A percentile compares a stretch with the other conserved stretches of the same genome.
Evolutionary conservation across 495 filamentous ascomycete genomes (phyloP).

Genomic region (Collariella sp.): DNA sequence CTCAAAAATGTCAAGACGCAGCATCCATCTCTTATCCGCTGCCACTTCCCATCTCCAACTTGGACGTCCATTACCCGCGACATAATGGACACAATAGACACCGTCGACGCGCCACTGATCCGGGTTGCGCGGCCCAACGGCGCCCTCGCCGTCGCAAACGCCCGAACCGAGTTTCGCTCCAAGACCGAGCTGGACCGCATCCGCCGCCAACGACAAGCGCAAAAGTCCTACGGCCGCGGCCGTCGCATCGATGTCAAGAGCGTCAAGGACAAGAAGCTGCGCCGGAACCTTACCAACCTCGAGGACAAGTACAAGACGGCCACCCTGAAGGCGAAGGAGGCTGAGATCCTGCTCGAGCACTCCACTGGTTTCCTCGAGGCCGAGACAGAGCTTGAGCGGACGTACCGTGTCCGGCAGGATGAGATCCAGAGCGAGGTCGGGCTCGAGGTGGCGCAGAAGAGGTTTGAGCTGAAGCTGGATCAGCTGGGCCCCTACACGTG

Average conservation of each 20-base stretch:
- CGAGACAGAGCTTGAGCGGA: conserved; percentile 78
- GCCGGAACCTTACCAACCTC: conserved; percentile 64
- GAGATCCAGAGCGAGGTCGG: conserved; percentile 70
- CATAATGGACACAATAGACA: conserved; percentile 21
- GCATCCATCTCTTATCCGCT: background rate
- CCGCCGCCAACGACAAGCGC: conserved; percentile 51
- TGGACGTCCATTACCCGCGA: background rate
- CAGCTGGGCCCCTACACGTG: conserved; percentile 74
- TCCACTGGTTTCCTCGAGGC: conserved; percentile 80
- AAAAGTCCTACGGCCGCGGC: conserved; percentile 77
- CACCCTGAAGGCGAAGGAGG: conserved; percentile 75
- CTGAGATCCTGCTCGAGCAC: conserved; percentile 88
- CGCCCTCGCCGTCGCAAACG: conserved; percentile 34
- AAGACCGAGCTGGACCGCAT: conserved; percentile 37
- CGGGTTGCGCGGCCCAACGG: conserved; percentile 33
- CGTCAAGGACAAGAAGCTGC: conserved; percentile 78
- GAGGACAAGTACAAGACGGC: conserved; percentile 79
- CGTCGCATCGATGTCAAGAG: conserved; percentile 49
- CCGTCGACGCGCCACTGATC: conserved; percentile 13
- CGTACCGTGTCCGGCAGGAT: conserved; percentile 83
- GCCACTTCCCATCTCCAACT: background rate
- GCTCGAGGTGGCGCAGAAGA: conserved; percentile 79
- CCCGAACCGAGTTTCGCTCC: conserved; percentile 38
- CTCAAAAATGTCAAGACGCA: conserved; percentile 15
- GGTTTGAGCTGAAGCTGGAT: conserved; percentile 80